Evolutionary conservation across 2,329 filamentous ascomycete genomes (phyloP), one percentile per base, ranked within the genome.

Genomic region (Amesomyces nigricolor): DNA sequence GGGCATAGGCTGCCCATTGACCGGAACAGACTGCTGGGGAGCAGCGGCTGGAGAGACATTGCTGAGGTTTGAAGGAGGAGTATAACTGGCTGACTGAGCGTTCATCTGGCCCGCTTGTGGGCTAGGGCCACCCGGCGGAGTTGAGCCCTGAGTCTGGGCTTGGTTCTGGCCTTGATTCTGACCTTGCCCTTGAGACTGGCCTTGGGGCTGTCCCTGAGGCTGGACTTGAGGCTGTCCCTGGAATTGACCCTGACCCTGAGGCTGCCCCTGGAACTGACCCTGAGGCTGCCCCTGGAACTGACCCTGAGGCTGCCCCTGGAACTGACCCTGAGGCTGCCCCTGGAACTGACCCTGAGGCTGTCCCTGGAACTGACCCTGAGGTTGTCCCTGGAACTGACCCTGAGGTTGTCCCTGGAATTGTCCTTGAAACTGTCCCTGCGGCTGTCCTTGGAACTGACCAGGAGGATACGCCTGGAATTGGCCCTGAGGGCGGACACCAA

Each of bases 401-500:
- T 55, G 51, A n/a, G 42, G 22, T 17, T n/a, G 30, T 2, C 39
- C 39, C 37, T 58, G 56, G 5, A 29, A 43, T 16, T 54, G 56
- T 7, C 47, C 48, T 22, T 54, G 57, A 5, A 39, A 38, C 6
- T 50, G 55, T 7, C 32, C 9, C 8, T 35, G 32, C 5, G 26
- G 26, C 42, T 22, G 49, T 9, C 54, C 53, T 39, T 49, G 54
- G 22, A 42, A 38, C 49, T 56, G 49, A 8, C 49, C 54, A n/a
- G 26, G 53, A 10, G 26, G 43, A 3, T 13, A n/a, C 46, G 37
- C 40, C 42, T 54, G 48, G 9, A 22, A 39, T 8, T 47, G 48
- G 14, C 16, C 45, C 10, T 60, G 58, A 14, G 42, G 22, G 6
- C 11, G 19, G 58, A 54, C 30, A 51, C 49, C 54, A 39, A 60